Evolutionary conservation across 1,139 yeast species (phyloP).

Genomic region (Geotrichum aggregatum): DNA sequence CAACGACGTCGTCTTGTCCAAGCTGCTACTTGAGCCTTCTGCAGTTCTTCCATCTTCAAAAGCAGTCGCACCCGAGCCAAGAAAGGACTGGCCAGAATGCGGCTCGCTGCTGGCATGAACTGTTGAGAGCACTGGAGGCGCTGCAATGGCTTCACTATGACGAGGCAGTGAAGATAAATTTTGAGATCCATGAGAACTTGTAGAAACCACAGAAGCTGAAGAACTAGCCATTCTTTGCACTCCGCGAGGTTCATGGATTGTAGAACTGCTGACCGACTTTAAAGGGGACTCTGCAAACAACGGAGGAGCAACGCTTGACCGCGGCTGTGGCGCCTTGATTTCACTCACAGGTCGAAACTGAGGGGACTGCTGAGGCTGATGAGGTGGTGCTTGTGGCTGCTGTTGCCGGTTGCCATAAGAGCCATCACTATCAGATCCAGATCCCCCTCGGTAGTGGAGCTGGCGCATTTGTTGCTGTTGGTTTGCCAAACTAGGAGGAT

Average conservation of each 20-base stretch:
- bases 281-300: slow-evolving; percentile 13
- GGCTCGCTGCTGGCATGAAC: slow-evolving; percentile 5
- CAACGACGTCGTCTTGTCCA: slow-evolving; percentile 1
- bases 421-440: slow-evolving; percentile 9
- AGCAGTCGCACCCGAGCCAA: background rate
- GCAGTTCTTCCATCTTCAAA: background rate
- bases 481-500: slow-evolving; percentile 7
- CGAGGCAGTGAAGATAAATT: slow-evolving; percentile 1
- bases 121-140: slow-evolving; percentile 10
- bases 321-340: slow-evolving; percentile 16
- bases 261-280: slow-evolving; percentile 8
- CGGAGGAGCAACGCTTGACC: slow-evolving; percentile 15
- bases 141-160: slow-evolving; percentile 1
- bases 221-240: background rate
- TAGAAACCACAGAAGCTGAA: background rate
- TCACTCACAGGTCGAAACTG: slow-evolving; percentile 5
- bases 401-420: background rate
- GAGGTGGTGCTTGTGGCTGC: background rate
- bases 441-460: background rate
- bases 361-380: background rate
- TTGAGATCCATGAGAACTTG: slow-evolving; percentile 1
- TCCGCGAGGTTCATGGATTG: background rate
- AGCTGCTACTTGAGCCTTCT: background rate
- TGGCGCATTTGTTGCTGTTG: slow-evolving; percentile 1
- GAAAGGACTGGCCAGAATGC: background rate